A percentile compares a stretch with the other conserved stretches of the same genome.
Evolutionary conservation across 768 basidiomycete species (phyloP).

Genomic region (Boletus rubropictus): DNA sequence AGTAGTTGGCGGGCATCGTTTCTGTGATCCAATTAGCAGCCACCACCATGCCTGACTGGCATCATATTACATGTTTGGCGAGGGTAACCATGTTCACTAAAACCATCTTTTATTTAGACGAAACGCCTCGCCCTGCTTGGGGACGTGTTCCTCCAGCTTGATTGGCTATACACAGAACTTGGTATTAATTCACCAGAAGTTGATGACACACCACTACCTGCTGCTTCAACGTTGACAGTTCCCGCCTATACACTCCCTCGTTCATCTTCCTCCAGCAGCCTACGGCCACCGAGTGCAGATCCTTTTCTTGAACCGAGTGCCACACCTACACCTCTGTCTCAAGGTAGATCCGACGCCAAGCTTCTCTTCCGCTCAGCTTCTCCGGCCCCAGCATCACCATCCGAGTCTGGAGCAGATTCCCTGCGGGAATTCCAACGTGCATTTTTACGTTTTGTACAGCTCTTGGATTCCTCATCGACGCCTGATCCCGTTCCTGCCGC

Average conservation of each 20-base stretch:
- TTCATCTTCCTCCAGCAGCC: constrained; percentile 36
- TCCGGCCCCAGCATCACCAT: constrained; percentile 8
- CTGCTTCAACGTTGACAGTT: constrained; percentile 35
- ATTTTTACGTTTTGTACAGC: constrained; percentile 57
- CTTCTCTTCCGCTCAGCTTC: constrained; percentile 34
- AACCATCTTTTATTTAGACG: constrained; percentile 35
- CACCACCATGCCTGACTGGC: not conserved
- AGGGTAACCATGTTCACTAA: constrained; percentile 1
- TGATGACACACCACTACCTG: constrained; percentile 36
- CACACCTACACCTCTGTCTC: constrained; percentile 48
- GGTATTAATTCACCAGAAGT: constrained; percentile 60
- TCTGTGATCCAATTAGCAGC: not conserved
- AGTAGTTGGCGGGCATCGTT: not conserved
- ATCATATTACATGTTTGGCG: not conserved
- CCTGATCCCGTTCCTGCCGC: constrained; percentile 20
- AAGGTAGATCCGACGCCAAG: constrained; percentile 29
- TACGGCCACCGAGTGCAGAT: constrained; percentile 15
- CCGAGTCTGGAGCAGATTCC: constrained; percentile 11
- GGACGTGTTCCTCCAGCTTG: constrained; percentile 64
- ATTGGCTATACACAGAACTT: constrained; percentile 78
- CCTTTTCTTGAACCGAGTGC: constrained; percentile 24
- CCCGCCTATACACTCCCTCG: constrained; percentile 38
- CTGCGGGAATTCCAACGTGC: constrained; percentile 47
- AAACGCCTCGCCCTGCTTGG: constrained; percentile 65
- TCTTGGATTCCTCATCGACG: constrained; percentile 40